phyloP scores from a whole-genome alignment of 768 basidiomycete species.

The Hericium coralloides region DNA sequence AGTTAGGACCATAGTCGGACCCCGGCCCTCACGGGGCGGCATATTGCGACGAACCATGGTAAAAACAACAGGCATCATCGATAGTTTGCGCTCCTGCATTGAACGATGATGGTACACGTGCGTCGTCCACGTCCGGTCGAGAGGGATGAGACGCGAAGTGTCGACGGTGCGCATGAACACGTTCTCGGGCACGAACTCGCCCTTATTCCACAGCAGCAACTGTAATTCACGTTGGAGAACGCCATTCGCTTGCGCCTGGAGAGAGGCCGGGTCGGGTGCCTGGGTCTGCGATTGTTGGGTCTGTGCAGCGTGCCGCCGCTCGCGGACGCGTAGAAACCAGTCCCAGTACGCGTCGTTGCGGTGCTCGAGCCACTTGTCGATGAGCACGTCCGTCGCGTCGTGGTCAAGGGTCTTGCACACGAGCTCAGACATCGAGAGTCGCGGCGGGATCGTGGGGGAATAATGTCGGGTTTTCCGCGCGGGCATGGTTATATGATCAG shows the following conservation, averaged over 20 bases:
- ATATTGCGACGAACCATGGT: conserved; percentile 49
- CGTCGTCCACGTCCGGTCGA: conserved; percentile 76
- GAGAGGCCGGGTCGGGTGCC: not conserved
- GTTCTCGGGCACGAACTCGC: conserved; percentile 71
- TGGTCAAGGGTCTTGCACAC: conserved; percentile 72
- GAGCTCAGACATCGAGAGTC: conserved; percentile 68
- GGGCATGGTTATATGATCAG: conserved; percentile 4
- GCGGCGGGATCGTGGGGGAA: conserved; percentile 57
- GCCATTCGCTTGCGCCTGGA: conserved; percentile 19
- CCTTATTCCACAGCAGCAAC: conserved; percentile 47
- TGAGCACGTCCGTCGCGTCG: conserved; percentile 68
- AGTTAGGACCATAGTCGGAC: not conserved
- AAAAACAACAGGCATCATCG: conserved; percentile 75
- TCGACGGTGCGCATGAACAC: conserved; percentile 75
- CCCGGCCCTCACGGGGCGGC: not conserved
- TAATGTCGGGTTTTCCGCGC: conserved; percentile 30
- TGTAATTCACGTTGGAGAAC: conserved; percentile 33
- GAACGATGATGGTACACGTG: conserved; percentile 74
- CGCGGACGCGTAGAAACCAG: conserved; percentile 65
- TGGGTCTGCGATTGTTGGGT: not conserved
- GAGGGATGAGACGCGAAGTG: conserved; percentile 67
- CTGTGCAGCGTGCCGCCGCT: conserved; percentile 49
- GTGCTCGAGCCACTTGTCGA: conserved; percentile 80
- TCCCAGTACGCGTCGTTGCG: conserved; percentile 68
- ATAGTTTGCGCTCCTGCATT: conserved; percentile 61